Evolutionary conservation across 495 filamentous ascomycete species (phyloP), one percentile per base, ranked within the genome.

Genomic region (Sporormia fimetaria): DNA sequence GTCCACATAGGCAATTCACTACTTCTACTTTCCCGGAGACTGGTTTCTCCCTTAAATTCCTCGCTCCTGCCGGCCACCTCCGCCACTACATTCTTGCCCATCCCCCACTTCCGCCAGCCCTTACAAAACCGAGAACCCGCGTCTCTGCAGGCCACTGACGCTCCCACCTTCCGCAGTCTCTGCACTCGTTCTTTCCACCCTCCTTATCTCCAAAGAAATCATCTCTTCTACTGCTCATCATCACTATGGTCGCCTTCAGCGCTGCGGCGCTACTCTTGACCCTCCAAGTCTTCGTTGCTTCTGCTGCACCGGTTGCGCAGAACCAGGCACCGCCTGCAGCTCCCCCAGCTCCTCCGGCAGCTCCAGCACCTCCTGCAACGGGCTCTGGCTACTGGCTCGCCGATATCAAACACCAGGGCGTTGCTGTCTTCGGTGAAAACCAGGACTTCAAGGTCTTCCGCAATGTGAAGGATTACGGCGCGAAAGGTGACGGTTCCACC

Each of bases 371-470:
- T 28, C 21, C 57, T 8, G 39, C n/a, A n/a, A 31, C 37, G 11
- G 20, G 42, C 15, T 63, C 67, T 20, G 52, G 52, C 49, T 92
- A 80, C 63, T 96, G 88, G 88, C 63, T 92, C 34, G 69, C 71
- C 25, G 67, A 63, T 45, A 81, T 93, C 54, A 57, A 76, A 31
- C 80, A 80, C 12, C 75, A 85, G 47, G 86, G 84, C 22, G 61
- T 59, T 0, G 71, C 77, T 44, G 59, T 58, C 22, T 57, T 51
- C 21, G 32, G 27, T 39, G 24, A 38, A 20, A 33, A 55, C 29
- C 18, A 42, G 8, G 30, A 41, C 33, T 67, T 57, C 48, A 31
- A 58, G 42, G 35, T 67, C 49, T 67, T 44, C 55, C 64, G 64
- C 46, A 61, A 67, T 46, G 68, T 74, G 14, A 65, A 52, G 41